A percentile compares a stretch with the other conserved stretches of the same genome.
Evolutionary conservation across 495 filamentous ascomycete genomes (phyloP).

Genomic region (Penicillium lividum): DNA sequence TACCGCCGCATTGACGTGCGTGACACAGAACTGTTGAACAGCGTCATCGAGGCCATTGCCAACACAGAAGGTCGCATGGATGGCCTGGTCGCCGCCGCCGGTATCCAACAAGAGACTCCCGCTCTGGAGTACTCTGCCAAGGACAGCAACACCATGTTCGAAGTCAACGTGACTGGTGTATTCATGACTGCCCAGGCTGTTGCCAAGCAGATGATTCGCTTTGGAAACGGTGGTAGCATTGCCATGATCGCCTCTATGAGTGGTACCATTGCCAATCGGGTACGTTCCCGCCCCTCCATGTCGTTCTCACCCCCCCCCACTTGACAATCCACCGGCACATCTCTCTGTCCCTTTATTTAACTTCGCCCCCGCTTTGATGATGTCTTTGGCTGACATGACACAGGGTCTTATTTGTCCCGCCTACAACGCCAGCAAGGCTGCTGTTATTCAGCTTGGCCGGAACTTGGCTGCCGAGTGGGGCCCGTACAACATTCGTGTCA

Average conservation of each 20-base stretch:
- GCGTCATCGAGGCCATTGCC: conserved; percentile 67
- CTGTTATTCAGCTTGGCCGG: conserved; percentile 77
- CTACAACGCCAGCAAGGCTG: conserved; percentile 91
- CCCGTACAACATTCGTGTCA: conserved; percentile 82
- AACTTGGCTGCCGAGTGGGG: conserved; percentile 93
- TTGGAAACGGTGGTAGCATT: conserved; percentile 70
- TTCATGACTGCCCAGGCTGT: conserved; percentile 73
- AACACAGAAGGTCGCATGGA: conserved; percentile 71
- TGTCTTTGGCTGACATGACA: not conserved
- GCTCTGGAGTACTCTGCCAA: conserved; percentile 69
- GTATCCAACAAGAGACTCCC: conserved; percentile 68
- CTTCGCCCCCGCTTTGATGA: not conserved
- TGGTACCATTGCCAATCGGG: conserved; percentile 66
- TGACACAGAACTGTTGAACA: conserved; percentile 67
- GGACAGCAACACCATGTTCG: conserved; percentile 71
- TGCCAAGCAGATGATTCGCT: conserved; percentile 74
- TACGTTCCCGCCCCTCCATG: conserved; percentile 31
- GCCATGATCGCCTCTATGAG: conserved; percentile 75
- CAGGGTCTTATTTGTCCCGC: conserved; percentile 73
- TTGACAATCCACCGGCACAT: not conserved
- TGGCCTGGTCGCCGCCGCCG: conserved; percentile 75
- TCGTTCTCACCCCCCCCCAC: conserved; percentile 5
- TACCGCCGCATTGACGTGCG: conserved; percentile 87
- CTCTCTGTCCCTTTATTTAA: too few relatives aligned
- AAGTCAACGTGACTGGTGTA: conserved; percentile 74